A percentile compares a stretch with the other conserved stretches of the same genome.
phyloP scores from a whole-genome alignment of 2,329 filamentous ascomycete genomes.

The Meredithiella fracta region DNA sequence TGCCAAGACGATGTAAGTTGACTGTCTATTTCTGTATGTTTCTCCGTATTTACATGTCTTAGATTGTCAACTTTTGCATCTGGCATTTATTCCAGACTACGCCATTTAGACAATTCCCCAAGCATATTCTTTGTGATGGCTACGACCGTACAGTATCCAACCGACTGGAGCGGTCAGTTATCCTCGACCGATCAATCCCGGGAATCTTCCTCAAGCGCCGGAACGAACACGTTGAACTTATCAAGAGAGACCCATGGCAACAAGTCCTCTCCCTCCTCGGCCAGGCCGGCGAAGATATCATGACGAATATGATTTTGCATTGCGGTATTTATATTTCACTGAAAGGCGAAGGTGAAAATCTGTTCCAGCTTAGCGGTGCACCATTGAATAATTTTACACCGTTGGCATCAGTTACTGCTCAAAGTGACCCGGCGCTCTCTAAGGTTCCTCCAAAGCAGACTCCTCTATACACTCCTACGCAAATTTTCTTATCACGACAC shows the following conservation, averaged over 20 bases:
- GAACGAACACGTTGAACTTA: slow-evolving; percentile 31
- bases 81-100: slow-evolving; percentile 53
- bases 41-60: slow-evolving; percentile 1
- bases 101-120: slow-evolving; percentile 25
- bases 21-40: slow-evolving; percentile 6
- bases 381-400: slow-evolving; percentile 33
- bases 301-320: slow-evolving; percentile 61
- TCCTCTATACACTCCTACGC: slow-evolving; percentile 25
- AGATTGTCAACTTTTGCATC: slow-evolving; percentile 65
- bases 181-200: slow-evolving; percentile 49
- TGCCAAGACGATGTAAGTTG: slow-evolving; percentile 46
- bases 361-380: slow-evolving; percentile 62
- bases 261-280: slow-evolving; percentile 60
- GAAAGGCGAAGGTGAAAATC: slow-evolving; percentile 43
- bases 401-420: not conserved
- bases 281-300: slow-evolving; percentile 54
- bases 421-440: not conserved
- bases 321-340: slow-evolving; percentile 59
- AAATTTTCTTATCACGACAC: slow-evolving; percentile 61
- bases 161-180: slow-evolving; percentile 20
- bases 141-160: slow-evolving; percentile 38
- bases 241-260: slow-evolving; percentile 62
- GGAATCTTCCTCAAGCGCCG: slow-evolving; percentile 49
- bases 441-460: not conserved
- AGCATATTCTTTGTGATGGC: slow-evolving; percentile 71